phyloP scores from a whole-genome alignment of 2,329 filamentous ascomycete species.

The Penicillium capsulatum region DNA sequence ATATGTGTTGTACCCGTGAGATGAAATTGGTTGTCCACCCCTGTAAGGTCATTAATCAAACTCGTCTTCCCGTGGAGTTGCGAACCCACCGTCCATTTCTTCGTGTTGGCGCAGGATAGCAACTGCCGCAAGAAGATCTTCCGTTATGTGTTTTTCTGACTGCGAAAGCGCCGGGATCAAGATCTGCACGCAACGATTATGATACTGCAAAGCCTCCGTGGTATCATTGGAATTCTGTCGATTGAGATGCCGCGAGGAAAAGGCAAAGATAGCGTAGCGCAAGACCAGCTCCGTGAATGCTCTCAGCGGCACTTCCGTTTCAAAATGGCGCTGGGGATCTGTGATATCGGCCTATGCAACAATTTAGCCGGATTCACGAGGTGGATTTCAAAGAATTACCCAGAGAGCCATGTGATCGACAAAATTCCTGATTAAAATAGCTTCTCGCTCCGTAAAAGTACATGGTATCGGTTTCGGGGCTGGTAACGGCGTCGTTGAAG shows the following conservation, averaged over 20 bases:
- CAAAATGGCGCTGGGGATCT: slow-evolving; percentile 31
- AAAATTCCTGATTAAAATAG: slow-evolving; percentile 27
- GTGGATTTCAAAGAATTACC: no score
- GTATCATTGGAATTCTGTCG: slow-evolving; percentile 20
- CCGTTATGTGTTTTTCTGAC: slow-evolving; percentile 20
- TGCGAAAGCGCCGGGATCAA: slow-evolving; percentile 33
- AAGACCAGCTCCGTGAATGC: slow-evolving; percentile 32
- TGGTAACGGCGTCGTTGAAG: neutral
- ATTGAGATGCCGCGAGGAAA: slow-evolving; percentile 34
- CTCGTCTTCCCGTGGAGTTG: neutral
- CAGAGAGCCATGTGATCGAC: slow-evolving; percentile 34
- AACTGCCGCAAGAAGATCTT: slow-evolving; percentile 32
- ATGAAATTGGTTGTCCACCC: slow-evolving; percentile 34
- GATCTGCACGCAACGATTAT: slow-evolving; percentile 33
- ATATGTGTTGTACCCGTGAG: slow-evolving; percentile 36
- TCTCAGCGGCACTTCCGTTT: slow-evolving; percentile 28
- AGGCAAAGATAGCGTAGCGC: slow-evolving; percentile 32
- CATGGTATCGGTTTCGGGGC: slow-evolving; percentile 3
- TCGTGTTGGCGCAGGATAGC: slow-evolving; percentile 36
- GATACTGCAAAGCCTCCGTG: slow-evolving; percentile 31
- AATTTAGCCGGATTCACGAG: neutral
- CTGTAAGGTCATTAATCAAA: slow-evolving; percentile 5
- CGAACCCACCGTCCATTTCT: slow-evolving; percentile 29
- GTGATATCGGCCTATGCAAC: slow-evolving; percentile 28
- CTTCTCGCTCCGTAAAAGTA: slow-evolving; percentile 20